phyloP scores from a whole-genome alignment of 352 stramenopile species.

The Pythium insidiosum region DNA sequence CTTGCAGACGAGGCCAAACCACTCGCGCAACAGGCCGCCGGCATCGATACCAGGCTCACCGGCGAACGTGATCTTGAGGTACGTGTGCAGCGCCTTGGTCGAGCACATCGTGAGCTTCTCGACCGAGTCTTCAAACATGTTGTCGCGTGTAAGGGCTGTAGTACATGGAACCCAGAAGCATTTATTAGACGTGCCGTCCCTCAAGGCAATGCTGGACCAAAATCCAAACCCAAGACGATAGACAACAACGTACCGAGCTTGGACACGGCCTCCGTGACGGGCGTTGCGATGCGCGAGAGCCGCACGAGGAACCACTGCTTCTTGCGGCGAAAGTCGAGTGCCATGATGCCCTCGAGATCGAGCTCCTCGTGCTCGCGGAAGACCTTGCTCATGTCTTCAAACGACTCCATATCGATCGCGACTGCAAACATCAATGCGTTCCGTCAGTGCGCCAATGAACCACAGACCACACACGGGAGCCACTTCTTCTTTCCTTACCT shows the following conservation, averaged over 20 bases:
- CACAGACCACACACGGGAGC: no score
- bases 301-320: slow-evolving; percentile 82
- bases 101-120: slow-evolving; percentile 27
- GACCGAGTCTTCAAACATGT: slow-evolving; percentile 48
- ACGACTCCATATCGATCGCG: slow-evolving; percentile 65
- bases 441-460: no score
- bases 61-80: slow-evolving; percentile 64
- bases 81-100: slow-evolving; percentile 42
- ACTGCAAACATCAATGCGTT: slow-evolving; percentile 25
- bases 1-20: slow-evolving; percentile 64
- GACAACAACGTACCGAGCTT: slow-evolving; percentile 43
- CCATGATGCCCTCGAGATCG: slow-evolving; percentile 76
- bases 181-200: no score
- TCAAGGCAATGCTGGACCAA: no score
- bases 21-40: slow-evolving; percentile 75
- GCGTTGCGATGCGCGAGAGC: slow-evolving; percentile 52
- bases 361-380: slow-evolving; percentile 30
- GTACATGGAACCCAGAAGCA: neutral
- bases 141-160: slow-evolving; percentile 43
- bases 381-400: slow-evolving; percentile 26
- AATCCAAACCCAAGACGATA: neutral
- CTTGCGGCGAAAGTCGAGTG: slow-evolving; percentile 66
- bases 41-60: slow-evolving; percentile 68
- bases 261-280: slow-evolving; percentile 45
- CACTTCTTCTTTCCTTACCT: no score